These are phyloP conservation scores for Breviolum minutum DNA, from an alignment of 73 alveolate genomes.

Conservation along the genomic window DNA sequence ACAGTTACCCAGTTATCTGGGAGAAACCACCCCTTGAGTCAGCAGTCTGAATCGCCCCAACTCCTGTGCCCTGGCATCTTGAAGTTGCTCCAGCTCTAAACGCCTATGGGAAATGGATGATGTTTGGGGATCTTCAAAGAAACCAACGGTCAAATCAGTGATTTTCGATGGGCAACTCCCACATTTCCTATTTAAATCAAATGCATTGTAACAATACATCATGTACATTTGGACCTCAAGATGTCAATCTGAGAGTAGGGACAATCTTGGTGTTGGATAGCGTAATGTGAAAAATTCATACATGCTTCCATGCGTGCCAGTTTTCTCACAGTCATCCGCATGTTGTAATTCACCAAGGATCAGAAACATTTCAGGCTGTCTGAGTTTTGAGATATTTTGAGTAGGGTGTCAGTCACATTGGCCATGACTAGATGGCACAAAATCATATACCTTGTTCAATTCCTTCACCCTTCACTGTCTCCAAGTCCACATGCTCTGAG, in stretches of 20 bases:
- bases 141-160: background rate
- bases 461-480: background rate
- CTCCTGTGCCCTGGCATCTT: slow-evolving; percentile 54
- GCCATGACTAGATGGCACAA: background rate
- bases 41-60: background rate
- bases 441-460: background rate
- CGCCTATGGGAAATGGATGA: background rate
- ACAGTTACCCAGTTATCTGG: background rate
- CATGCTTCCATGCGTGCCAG: no score
- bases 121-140: background rate
- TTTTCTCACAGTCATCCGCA: no score
- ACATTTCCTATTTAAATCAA: no score
- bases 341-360: no score
- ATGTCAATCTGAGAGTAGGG: no score
- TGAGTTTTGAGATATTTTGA: background rate
- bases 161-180: background rate
- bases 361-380: no score
- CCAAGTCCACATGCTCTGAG: background rate
- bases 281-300: no score
- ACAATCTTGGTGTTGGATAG: no score
- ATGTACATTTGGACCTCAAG: no score
- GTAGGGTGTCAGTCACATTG: background rate
- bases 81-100: slow-evolving; percentile 43
- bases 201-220: no score
- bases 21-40: background rate